These are phyloP conservation scores for Schizonepeta tenuifolia DNA, from an alignment of 257 asterid genomes.

Conservation along the genomic window DNA sequence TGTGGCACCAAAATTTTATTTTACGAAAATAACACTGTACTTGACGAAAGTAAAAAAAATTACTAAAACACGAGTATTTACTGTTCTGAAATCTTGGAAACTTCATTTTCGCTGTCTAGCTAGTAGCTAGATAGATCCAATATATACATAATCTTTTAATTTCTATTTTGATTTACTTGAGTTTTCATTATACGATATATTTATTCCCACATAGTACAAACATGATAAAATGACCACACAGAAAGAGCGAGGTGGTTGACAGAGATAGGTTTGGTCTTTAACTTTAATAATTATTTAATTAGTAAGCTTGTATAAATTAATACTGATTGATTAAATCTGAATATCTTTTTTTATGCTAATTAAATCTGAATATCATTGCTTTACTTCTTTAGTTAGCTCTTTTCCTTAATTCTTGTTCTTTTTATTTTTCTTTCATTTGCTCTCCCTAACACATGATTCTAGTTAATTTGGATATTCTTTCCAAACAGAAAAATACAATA, in stretches of 20 bases:
- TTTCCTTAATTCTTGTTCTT: no score
- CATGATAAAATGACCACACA: not conserved
- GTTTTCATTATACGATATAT: not conserved
- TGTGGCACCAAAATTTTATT: no score
- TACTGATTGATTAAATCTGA: no score
- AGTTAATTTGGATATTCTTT: not conserved
- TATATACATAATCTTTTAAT: not conserved
- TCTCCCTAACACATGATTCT: no score
- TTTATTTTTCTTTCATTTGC: no score
- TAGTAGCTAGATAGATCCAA: constrained; percentile 7
- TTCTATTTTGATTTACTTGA: not conserved
- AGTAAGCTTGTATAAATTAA: no score
- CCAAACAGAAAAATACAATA: not conserved
- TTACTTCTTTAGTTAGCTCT: no score
- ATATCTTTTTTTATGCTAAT: no score
- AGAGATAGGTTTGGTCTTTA: not conserved
- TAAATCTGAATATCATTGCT: no score
- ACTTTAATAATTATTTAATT: not conserved
- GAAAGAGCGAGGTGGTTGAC: not conserved
- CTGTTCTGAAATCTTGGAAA: not conserved
- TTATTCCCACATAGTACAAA: not conserved
- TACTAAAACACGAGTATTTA: not conserved
- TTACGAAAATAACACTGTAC: no score
- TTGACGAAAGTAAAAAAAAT: no score
- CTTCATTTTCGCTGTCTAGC: not conserved